Conservation (phyloP, 2,329 filamentous ascomycete genomes). For the Colletotrichum theobromicola region DNA sequence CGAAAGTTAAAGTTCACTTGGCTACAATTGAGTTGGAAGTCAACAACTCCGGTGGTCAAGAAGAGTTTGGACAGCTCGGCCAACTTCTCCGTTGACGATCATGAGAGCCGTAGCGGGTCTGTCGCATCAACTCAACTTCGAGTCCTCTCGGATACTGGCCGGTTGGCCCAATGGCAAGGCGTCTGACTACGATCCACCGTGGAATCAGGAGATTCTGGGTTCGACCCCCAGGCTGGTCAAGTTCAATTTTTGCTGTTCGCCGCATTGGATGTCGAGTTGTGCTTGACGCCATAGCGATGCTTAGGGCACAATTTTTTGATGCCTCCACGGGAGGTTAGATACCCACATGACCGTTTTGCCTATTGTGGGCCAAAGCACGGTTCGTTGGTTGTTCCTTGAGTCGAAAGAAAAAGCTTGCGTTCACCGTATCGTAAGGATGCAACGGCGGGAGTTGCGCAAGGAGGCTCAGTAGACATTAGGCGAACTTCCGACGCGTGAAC, state of each 20-base stretch:
- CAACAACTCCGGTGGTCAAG: neutral
- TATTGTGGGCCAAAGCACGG: conserved; percentile 8
- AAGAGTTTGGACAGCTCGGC: neutral
- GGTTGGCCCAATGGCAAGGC: conserved; percentile 45
- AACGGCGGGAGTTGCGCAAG: neutral
- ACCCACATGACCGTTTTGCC: neutral
- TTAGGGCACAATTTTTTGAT: neutral
- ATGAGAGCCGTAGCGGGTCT: neutral
- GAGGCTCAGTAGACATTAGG: neutral
- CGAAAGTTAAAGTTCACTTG: neutral
- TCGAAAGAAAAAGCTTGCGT: conserved; percentile 6
- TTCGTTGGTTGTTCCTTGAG: conserved; percentile 11
- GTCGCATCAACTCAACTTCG: neutral
- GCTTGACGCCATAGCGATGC: neutral
- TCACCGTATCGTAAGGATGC: neutral
- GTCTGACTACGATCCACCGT: conserved; percentile 44
- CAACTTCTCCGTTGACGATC: neutral
- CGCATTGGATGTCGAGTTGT: neutral
- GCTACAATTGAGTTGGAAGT: neutral
- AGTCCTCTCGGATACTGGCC: neutral
- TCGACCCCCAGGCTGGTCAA: conserved; percentile 23
- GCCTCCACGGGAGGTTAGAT: neutral
- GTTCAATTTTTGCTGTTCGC: neutral
- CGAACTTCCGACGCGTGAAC: neutral
- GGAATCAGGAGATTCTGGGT: conserved; percentile 22